Base-by-base conservation (phyloP, 441 rosid genomes). In the Arabidopsis lyrata region DNA sequence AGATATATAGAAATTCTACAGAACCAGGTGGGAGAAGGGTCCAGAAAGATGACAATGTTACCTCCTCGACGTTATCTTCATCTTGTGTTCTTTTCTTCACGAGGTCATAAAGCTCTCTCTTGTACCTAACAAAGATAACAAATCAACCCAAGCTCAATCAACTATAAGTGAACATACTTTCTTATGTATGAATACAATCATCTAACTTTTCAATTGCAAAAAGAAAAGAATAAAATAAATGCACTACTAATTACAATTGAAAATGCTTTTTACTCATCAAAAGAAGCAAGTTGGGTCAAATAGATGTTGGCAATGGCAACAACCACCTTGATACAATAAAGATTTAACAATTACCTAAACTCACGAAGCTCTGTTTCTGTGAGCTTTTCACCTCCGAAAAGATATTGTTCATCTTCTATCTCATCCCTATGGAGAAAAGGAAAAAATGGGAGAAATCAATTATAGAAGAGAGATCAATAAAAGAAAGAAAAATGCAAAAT, bases 31-130 rank as follows among this genome's bases (percentile, higher is more conserved):
- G 39, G 45, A 60, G 42, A 52, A 14, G 63, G 39, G 8, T 58
- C 58, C 77, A 66, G 53, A 31, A 72, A 59, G 64, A 60, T 66
- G 69, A 49, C 59, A 59, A 66, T 29, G 57, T 66, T 81, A 93
- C 98, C 93, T 90, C 99, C 73, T 81, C 85, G n/a, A 76, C 81
- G 63, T 81, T 73, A 66, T 92, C 96, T 75, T 74, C 84, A 27
- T 86, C 96, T 80, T 92, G 88, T 22, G 89, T 77, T 58, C 87
- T 83, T 81, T 91, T 92, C 86, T 86, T 85, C 56, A 90, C 90
- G 59, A 92, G 95, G 18, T 95, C 96, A 69, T 85, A 89, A 74
- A 91, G 84, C 85, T 91, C 83, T 79, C 77, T 88, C 85, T 95
- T 95, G 83, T 91, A 85, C 61, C 98, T 93, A 85, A 66, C 71